These are phyloP conservation scores for Trichosporon coremiiforme DNA, from an alignment of 1,284 basidiomycete species.

Conservation along the genomic window DNA sequence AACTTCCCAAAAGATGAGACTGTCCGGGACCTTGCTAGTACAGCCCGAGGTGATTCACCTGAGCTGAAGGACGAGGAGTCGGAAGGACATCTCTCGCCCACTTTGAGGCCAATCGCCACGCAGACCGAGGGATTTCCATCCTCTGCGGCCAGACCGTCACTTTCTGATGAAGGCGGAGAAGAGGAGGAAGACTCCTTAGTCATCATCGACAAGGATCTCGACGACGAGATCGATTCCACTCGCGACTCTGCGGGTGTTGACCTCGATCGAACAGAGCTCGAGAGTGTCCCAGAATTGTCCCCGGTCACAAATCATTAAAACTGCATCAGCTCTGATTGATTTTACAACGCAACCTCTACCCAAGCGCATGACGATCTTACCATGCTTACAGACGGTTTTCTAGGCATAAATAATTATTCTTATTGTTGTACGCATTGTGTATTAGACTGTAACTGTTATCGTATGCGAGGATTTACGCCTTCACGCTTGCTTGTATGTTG, in stretches of 20 bases:
- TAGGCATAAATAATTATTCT: constrained; percentile 15
- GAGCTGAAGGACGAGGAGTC: not conserved
- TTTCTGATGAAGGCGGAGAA: not conserved
- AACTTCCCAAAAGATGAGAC: constrained; percentile 17
- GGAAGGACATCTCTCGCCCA: not conserved
- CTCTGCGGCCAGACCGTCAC: not conserved
- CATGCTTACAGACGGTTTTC: constrained; percentile 1
- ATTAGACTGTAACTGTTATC: constrained; percentile 15
- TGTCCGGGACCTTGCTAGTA: constrained; percentile 1
- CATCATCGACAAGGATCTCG: not conserved
- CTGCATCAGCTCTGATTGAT: not conserved
- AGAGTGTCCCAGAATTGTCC: not conserved
- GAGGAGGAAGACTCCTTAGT: constrained; percentile 12
- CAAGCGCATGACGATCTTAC: not conserved
- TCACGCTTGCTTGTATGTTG: too few species aligned
- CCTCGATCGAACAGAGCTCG: not conserved
- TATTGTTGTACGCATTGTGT: constrained; percentile 18
- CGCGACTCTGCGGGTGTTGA: not conserved
- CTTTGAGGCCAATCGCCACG: not conserved
- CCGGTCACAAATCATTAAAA: not conserved
- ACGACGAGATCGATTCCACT: not conserved
- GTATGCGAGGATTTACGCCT: not conserved
- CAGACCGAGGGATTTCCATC: not conserved
- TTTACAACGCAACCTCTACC: not conserved
- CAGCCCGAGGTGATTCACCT: not conserved